Base-by-base conservation (phyloP, 805 yeast species). In the Pichia phayaonensis region DNA sequence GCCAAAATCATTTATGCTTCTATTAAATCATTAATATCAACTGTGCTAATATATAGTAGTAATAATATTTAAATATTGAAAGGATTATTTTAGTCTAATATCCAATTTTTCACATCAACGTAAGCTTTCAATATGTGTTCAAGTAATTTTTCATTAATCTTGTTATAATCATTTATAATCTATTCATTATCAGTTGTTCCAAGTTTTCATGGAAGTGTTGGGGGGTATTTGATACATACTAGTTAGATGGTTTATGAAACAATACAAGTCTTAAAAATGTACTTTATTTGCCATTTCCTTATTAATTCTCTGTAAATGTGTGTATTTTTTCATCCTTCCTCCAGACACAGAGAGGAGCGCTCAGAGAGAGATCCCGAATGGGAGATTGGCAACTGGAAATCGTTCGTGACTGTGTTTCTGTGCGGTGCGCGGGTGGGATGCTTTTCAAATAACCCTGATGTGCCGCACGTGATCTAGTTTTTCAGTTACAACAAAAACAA, bases 171-270 rank as follows among this genome's bases (percentile, higher is more conserved):
- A 29, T 29, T 3, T 13, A 13, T 29, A 13, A 4, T 29, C 34
- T 29, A 29, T 29, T 29, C n/a, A 29, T 13, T 34, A 31, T 34
- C 20, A 16, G 20, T 34, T 16, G 2, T 34, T 34, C 10, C 38
- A 34, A 34, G 38, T 16, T 34, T 16, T 16, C n/a, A 31, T 31
- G 8, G 5, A n/a, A 3, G n/a, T 34, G 38, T 2, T 16, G 10
- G 10, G 5, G 26, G 12, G 13, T 31, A 43, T 40, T 12, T 2
- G 29, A 24, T 42, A 47, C 50, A 47, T 47, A 47, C 50, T 36
- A 20, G 16, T 47, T 42, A 47, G 42, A 38, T 47, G 50, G 50
- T 26, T 42, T 47, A 45, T 47, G 26, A 21, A 36, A 40, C 49
- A 41, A 36, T 36, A 23, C 42, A 34, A 34, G 20, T 16, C 18